Evolutionary conservation across 768 basidiomycete species (phyloP).

Genomic region (Serendipita sp.): DNA sequence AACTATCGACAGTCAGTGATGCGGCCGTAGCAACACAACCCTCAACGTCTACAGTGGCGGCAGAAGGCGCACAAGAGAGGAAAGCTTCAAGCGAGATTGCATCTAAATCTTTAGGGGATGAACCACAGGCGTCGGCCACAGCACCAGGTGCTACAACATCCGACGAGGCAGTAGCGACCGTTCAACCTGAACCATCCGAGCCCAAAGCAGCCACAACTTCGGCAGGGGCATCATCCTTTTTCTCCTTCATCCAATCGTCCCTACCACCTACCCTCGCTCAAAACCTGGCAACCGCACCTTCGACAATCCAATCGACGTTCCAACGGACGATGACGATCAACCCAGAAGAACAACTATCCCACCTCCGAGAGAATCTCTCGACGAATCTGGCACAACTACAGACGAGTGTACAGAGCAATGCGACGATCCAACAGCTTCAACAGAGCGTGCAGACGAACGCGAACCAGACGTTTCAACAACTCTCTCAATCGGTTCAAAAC

Average conservation of each 20-base stretch:
- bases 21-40: conserved; percentile 9
- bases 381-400: conserved; percentile 59
- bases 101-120: conserved; percentile 14
- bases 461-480: background rate
- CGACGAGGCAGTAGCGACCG: too few relatives aligned
- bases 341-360: conserved; percentile 18
- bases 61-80: conserved; percentile 14
- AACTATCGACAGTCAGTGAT: conserved; percentile 27
- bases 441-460: background rate
- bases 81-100: conserved; percentile 14
- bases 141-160: background rate
- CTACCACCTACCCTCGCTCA: too few relatives aligned
- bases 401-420: conserved; percentile 29
- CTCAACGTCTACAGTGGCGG: conserved; percentile 7
- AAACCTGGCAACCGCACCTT: conserved; percentile 29
- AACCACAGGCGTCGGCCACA: conserved; percentile 14
- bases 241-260: too few relatives aligned
- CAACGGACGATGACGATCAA: conserved; percentile 39
- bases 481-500: background rate
- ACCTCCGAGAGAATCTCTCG: conserved; percentile 46
- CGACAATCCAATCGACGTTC: conserved; percentile 48
- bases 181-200: too few relatives aligned
- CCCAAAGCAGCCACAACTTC: too few relatives aligned
- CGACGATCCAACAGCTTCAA: background rate
- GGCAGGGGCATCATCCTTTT: too few relatives aligned